These are phyloP conservation scores for Oryza rufipogon DNA, from an alignment of 176 grass and related monocot species.

Conservation along the genomic window DNA sequence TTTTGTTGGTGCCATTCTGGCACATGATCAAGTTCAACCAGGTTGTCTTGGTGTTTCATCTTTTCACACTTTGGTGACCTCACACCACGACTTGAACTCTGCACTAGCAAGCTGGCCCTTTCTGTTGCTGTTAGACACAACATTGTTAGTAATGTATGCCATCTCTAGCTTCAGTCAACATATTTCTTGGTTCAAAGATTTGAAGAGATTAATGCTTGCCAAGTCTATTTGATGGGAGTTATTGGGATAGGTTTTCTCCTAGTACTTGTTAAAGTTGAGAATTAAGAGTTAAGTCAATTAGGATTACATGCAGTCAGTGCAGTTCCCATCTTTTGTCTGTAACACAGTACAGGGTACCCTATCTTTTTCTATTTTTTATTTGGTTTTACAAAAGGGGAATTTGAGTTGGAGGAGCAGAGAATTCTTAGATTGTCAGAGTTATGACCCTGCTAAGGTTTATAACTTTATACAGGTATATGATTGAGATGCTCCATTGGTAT, in stretches of 20 bases:
- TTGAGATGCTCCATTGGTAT: neutral
- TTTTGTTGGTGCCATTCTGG: neutral
- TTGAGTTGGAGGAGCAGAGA: constrained; percentile 5
- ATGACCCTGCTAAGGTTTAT: neutral
- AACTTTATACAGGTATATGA: neutral
- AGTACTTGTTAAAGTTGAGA: constrained; percentile 9
- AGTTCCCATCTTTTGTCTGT: neutral
- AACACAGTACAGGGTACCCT: neutral
- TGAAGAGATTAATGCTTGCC: neutral
- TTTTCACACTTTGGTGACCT: neutral
- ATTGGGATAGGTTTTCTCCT: neutral
- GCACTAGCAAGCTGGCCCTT: neutral
- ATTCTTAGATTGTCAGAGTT: neutral
- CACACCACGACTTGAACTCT: neutral
- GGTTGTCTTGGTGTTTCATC: neutral
- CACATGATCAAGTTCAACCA: neutral
- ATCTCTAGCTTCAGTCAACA: neutral
- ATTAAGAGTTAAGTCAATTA: neutral
- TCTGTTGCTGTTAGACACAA: neutral
- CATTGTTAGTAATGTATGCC: neutral
- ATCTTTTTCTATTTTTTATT: neutral
- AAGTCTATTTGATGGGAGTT: constrained; percentile 4
- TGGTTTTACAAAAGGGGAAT: neutral
- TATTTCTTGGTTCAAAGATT: neutral
- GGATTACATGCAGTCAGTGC: neutral